Evolutionary conservation across 768 basidiomycete species (phyloP), one percentile per base, ranked within the genome.

Genomic region (Leccinum incarnatum): DNA sequence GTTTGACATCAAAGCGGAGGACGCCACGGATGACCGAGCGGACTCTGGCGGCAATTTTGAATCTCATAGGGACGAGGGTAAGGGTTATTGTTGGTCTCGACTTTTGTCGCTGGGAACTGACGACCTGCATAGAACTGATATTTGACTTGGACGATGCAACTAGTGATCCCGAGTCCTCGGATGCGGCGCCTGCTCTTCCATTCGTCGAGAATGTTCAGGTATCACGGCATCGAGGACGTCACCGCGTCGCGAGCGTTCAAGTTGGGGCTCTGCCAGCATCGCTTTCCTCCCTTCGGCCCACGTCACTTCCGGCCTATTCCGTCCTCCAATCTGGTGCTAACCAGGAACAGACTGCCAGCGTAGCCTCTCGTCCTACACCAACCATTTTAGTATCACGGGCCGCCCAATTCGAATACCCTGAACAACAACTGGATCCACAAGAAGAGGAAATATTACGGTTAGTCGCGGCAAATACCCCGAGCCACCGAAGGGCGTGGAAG

Each of bases 401-500:
- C 36, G 12, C 30, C 12, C 56, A 15, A 21, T 47, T 62, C 12
- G 61, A 74, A 64, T 56, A 69, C 52, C 60, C 63, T 34, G 68
- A 69, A 32, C 60, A 62, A 51, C 61, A 66, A 45, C 19, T 21
- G 17, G 79, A 76, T 58, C 72, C 76, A 25, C 76, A 78, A 54
- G 83, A 86, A 63, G 77, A 75, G 32, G 82, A 83, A 63, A 76
- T 89, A 34, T 58, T 83, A 63, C 81, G 78, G 62, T 77, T 89
- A 34, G 82, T 90, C n/a, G 87, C 86, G 9, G 87, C 87, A 27
- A 77, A 82, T 72, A 83, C 77, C 30, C 86, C 88, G 1, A 89
- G 87, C 62, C 89, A 91, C 68, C 79, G 87, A 54, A 82, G 79
- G n/a, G 83, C 83, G 12, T 89, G 88, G 88, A 83, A 77, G 65